Evolutionary conservation across 2,329 filamentous ascomycete species (phyloP).

Genomic region (Acrodontium crateriforme): DNA sequence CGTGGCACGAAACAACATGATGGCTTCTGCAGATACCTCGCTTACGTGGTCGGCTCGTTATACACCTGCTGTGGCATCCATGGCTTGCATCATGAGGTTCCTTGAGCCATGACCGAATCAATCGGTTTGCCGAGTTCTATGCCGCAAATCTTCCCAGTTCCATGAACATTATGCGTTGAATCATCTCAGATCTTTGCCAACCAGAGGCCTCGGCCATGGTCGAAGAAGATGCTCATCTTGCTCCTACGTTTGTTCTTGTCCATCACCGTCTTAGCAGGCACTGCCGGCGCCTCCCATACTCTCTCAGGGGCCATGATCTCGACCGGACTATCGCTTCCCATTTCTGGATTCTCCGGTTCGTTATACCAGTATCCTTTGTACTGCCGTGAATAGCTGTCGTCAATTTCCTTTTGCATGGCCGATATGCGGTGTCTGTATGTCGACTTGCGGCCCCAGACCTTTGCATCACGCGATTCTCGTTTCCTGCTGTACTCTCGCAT

Average conservation of each 20-base stretch:
- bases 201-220: conserved; percentile 13
- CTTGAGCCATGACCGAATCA: too few relatives aligned
- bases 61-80: too few relatives aligned
- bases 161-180: neutral
- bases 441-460: conserved; percentile 13
- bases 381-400: conserved; percentile 11
- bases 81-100: too few relatives aligned
- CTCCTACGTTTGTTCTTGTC: conserved; percentile 1
- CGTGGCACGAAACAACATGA: too few relatives aligned
- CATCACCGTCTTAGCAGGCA: conserved; percentile 3
- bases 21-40: too few relatives aligned
- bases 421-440: conserved; percentile 12
- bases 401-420: conserved; percentile 13
- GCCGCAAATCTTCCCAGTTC: neutral
- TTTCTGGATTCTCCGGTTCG: conserved; percentile 15
- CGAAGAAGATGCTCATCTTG: conserved; percentile 16
- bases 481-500: conserved; percentile 10
- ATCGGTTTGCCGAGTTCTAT: too few relatives aligned
- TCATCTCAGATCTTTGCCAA: conserved; percentile 10
- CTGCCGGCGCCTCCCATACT: conserved; percentile 13
- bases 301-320: conserved; percentile 11
- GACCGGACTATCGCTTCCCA: conserved; percentile 14
- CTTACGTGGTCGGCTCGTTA: too few relatives aligned
- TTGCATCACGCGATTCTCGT: conserved; percentile 7
- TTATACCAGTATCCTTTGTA: conserved; percentile 12